Percentiles rank a stretch among this genome's conserved stretches.
Evolutionary conservation across 352 stramenopile species (phyloP).

Genomic region (Globisporangium iwayamae): DNA sequence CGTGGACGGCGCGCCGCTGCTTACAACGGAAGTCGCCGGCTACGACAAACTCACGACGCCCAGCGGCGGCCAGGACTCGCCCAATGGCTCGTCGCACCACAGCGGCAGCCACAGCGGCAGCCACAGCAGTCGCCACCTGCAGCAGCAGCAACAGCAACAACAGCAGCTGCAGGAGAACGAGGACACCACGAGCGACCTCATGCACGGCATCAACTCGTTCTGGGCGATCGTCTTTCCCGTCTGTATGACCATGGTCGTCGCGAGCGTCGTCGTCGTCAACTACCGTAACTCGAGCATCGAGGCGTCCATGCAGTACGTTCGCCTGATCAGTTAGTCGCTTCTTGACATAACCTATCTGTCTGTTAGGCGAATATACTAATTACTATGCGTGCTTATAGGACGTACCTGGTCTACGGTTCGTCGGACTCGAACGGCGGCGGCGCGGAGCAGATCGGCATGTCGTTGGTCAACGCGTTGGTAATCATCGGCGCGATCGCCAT

Average conservation of each 20-base stretch:
- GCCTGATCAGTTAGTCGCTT: not conserved
- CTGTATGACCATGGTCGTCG: slow-evolving; percentile 78
- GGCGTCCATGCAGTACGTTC: slow-evolving; percentile 69
- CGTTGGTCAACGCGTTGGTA: slow-evolving; percentile 84
- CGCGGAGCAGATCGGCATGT: slow-evolving; percentile 49
- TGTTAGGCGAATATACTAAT: not conserved
- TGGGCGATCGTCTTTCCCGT: slow-evolving; percentile 83
- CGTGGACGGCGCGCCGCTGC: slow-evolving; percentile 31
- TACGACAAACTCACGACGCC: slow-evolving; percentile 73
- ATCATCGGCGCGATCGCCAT: slow-evolving; percentile 85
- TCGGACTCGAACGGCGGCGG: slow-evolving; percentile 34
- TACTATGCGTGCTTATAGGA: slow-evolving; percentile 23
- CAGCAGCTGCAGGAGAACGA: slow-evolving; percentile 18
- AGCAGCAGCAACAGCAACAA: slow-evolving; percentile 9
- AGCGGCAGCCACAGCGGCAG: slow-evolving; percentile 9
- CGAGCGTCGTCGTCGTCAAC: slow-evolving; percentile 82
- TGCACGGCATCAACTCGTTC: slow-evolving; percentile 88
- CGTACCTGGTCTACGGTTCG: slow-evolving; percentile 80
- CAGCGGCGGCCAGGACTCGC: slow-evolving; percentile 21
- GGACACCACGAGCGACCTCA: slow-evolving; percentile 61
- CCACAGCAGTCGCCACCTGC: slow-evolving; percentile 10
- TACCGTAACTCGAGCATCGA: slow-evolving; percentile 75
- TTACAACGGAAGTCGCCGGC: slow-evolving; percentile 14
- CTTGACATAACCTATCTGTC: not conserved
- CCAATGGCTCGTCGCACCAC: slow-evolving; percentile 10